Conservation (phyloP, 2,329 filamentous ascomycete genomes). For the Trichophyton schoenleinii region DNA sequence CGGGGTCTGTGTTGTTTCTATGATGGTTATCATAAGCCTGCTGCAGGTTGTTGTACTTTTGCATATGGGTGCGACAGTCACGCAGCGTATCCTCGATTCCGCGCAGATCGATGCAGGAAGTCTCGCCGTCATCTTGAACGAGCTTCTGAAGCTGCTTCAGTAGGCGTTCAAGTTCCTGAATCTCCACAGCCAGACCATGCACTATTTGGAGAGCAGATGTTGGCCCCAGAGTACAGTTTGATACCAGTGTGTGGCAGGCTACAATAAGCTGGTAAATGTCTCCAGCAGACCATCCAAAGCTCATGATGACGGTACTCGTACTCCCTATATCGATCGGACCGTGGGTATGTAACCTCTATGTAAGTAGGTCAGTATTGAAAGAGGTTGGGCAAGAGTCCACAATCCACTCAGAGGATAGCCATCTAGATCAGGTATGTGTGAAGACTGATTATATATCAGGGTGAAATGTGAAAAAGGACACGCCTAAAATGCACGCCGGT, state of each 20-base stretch:
- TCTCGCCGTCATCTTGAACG: constrained; percentile 6
- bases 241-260: constrained; percentile 10
- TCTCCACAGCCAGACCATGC: constrained; percentile 6
- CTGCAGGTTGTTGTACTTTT: constrained; percentile 6
- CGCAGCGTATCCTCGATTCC: constrained; percentile 10
- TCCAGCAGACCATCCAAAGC: constrained; percentile 13
- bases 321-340: not conserved
- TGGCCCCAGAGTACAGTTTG: constrained; percentile 10
- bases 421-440: not conserved
- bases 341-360: not conserved
- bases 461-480: not conserved
- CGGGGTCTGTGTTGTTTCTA: not conserved
- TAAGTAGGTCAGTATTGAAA: not conserved
- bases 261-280: constrained; percentile 12
- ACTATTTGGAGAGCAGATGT: constrained; percentile 9
- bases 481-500: too few relatives aligned
- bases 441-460: not conserved
- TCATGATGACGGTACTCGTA: constrained; percentile 7
- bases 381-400: not conserved
- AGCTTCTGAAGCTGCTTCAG: constrained; percentile 8
- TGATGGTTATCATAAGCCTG: not conserved
- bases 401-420: not conserved
- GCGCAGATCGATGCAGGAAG: constrained; percentile 10
- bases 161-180: constrained; percentile 9
- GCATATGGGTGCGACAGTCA: constrained; percentile 8